Base-by-base conservation (phyloP, 2,329 filamentous ascomycete species). In the Cadophora sp. region DNA sequence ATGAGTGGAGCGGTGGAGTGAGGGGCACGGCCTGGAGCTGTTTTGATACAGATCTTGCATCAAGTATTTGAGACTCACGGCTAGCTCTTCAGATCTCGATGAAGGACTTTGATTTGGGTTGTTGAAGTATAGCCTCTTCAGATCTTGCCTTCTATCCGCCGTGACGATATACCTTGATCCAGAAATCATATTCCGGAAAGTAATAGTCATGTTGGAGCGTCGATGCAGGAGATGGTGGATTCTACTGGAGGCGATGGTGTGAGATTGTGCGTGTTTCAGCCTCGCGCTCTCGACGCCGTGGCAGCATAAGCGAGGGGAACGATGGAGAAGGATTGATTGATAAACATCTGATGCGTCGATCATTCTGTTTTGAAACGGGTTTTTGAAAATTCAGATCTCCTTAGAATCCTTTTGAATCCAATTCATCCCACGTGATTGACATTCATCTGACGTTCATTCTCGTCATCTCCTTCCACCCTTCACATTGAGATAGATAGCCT, bases 261-360 rank as follows among this genome's bases (percentile, higher is more conserved):
- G 11, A 41, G 20, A 41, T 58, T 33, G 55, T 58, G 55, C 55
- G 22, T 48, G 58, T 60, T 60, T 60, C 58, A 60, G 58, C 58
- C 58, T 60, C 58, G 55, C 58, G 27, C 22, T 60, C 18, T 47
- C 16, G 24, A 20, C 22, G 22, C 58, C 16, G 41, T 47, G n/a
- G 18, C 11, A 24, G 7, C 24, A 45, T 45, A 47, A 30, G 58
- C 41, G 58, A 60, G 39, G 43, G 36, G 33, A 24, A 24, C 55
- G 36, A n/a, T 9, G 36, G 36, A 58, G 24, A 53, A 33, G 20
- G n/a, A 58, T 41, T 2, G 36, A 47, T 43, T 45, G 56, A 59
- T 59, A 59, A 59, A 30, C 56, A 59, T 59, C 56, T 59, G 56
- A 59, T 59, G 56, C 56, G 56, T 45, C 43, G 56, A 59, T 59